A percentile compares a stretch with the other conserved stretches of the same genome.
Conservation (phyloP, 192 early-diverging fungal species). For the Pilaira anomala region DNA sequence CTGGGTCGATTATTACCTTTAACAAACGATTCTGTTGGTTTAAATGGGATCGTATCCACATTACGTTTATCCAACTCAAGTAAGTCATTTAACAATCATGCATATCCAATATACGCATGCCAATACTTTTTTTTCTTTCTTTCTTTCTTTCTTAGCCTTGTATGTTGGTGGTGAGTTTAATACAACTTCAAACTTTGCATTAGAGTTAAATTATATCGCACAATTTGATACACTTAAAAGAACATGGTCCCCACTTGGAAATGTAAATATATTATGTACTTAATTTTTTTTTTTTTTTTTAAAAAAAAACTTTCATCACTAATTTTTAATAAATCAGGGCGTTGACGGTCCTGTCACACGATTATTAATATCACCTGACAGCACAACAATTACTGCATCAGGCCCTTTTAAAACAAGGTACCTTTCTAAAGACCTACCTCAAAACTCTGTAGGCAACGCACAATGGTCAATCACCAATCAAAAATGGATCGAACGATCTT, state of each 20-base stretch:
- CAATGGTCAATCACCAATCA: background rate
- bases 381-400: conserved; percentile 4
- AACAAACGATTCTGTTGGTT: background rate
- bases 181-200: background rate
- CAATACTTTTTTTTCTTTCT: background rate
- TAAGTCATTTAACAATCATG: background rate
- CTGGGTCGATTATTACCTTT: conserved; percentile 8
- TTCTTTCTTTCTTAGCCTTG: conserved; percentile 8
- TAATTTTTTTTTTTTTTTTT: background rate
- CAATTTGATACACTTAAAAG: conserved; percentile 3
- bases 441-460: conserved; percentile 7
- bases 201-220: conserved; percentile 10
- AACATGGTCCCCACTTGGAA: conserved; percentile 7
- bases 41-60: conserved; percentile 28
- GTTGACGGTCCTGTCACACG: conserved; percentile 16
- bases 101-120: background rate
- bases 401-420: background rate
- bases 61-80: background rate
- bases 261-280: background rate
- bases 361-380: conserved; percentile 1
- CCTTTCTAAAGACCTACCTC: background rate
- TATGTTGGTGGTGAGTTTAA: conserved; percentile 26
- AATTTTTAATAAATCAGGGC: conserved; percentile 1
- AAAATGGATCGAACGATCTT: conserved; percentile 5
- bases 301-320: background rate